A percentile compares a stretch with the other conserved stretches of the same genome.
Evolutionary conservation across 1,139 yeast species (phyloP).

Genomic region (Candida buenavistaensis): DNA sequence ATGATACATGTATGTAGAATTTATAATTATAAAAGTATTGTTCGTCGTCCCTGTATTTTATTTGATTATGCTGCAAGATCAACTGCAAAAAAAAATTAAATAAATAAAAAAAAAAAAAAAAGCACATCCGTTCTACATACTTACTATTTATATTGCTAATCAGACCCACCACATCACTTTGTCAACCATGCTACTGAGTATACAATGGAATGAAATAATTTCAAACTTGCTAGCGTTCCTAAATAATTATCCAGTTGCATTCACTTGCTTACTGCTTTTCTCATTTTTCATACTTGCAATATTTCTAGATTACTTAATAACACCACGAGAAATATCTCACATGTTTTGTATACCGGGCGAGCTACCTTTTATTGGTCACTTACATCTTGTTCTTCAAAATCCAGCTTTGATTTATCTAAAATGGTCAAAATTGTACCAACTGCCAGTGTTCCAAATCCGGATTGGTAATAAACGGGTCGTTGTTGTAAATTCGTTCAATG

Average conservation of each 20-base stretch:
- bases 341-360: conserved; percentile 47
- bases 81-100: conserved; percentile 6
- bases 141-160: no score
- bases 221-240: conserved; percentile 3
- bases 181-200: conserved; percentile 6
- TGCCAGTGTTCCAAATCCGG: conserved; percentile 57
- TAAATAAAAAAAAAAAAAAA: background rate
- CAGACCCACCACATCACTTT: no score
- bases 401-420: conserved; percentile 51
- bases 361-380: conserved; percentile 55
- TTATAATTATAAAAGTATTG: background rate
- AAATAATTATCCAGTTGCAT: conserved; percentile 1
- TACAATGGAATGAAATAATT: conserved; percentile 2
- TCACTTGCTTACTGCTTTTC: background rate
- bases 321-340: conserved; percentile 1
- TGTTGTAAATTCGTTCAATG: conserved; percentile 62
- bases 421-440: conserved; percentile 49
- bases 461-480: conserved; percentile 58
- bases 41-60: no score
- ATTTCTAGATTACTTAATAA: background rate
- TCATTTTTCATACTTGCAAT: background rate
- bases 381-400: conserved; percentile 46
- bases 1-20: conserved; percentile 10
- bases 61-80: conserved; percentile 6
- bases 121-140: no score